Percentiles rank a stretch among this genome's conserved stretches.
Evolutionary conservation across 169 alveolate genomes (phyloP).

Genomic region (Plasmodium gonderi): DNA sequence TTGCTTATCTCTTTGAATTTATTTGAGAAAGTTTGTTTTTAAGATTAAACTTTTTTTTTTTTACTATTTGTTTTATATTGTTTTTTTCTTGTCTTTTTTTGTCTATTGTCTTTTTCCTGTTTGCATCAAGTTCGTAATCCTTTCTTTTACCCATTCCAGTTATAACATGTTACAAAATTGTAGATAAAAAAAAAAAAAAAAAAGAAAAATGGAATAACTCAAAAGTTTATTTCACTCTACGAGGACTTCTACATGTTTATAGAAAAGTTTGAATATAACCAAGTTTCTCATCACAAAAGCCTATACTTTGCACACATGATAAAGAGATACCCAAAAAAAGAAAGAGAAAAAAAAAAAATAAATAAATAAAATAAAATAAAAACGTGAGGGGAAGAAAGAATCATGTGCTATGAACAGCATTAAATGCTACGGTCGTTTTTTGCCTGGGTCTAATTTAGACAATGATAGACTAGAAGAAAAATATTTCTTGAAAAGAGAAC

Average conservation of each 20-base stretch:
- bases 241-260: neutral
- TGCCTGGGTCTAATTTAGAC: constrained; percentile 9
- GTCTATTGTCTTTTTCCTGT: neutral
- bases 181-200: neutral
- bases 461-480: constrained; percentile 19
- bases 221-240: neutral
- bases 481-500: constrained; percentile 8
- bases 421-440: constrained; percentile 52
- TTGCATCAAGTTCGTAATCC: neutral
- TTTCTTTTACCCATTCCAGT: too few species aligned
- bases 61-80: neutral
- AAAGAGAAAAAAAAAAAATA: neutral
- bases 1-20: neutral
- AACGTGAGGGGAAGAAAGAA: neutral
- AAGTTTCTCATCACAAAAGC: neutral
- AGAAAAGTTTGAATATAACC: neutral
- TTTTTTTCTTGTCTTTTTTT: neutral
- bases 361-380: neutral
- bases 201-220: neutral
- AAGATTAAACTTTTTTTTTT: neutral
- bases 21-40: neutral
- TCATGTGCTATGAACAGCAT: constrained; percentile 24
- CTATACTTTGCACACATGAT: neutral
- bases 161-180: too few species aligned
- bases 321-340: neutral